Evolutionary conservation across 305 asterid species (phyloP).

Genomic region (Rubia tinctorum): DNA sequence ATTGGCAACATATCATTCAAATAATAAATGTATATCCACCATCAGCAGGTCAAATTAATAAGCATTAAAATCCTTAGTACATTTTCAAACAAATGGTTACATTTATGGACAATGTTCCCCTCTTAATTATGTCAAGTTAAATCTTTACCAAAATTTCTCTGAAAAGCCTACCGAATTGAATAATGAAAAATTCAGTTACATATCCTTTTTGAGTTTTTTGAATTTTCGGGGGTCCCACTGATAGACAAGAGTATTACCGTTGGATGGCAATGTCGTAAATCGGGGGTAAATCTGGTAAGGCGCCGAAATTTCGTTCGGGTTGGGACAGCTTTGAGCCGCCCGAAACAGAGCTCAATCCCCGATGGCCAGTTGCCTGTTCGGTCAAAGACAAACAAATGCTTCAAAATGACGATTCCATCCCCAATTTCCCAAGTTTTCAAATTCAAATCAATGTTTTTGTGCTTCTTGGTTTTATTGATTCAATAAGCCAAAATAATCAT

Average conservation of each 20-base stretch:
- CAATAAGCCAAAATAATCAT: not conserved
- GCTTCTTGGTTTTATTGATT: not conserved
- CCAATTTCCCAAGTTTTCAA: slow-evolving; percentile 24
- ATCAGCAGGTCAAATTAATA: not conserved
- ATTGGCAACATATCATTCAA: not conserved
- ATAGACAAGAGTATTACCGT: slow-evolving; percentile 24
- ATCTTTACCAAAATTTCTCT: not conserved
- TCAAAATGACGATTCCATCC: slow-evolving; percentile 33
- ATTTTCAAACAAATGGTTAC: not conserved
- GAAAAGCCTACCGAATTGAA: not conserved
- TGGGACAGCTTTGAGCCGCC: slow-evolving; percentile 32
- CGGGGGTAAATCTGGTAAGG: slow-evolving; percentile 20
- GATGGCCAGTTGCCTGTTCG: slow-evolving; percentile 9
- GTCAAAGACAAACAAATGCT: slow-evolving; percentile 24
- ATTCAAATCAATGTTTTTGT: slow-evolving; percentile 20
- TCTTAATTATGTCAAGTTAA: not conserved
- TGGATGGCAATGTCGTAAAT: slow-evolving; percentile 26
- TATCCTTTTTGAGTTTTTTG: slow-evolving; percentile 1
- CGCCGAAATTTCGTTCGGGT: slow-evolving; percentile 24
- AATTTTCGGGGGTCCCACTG: slow-evolving; percentile 21
- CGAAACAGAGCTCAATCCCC: slow-evolving; percentile 35
- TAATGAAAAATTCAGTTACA: not conserved
- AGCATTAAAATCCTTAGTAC: not conserved
- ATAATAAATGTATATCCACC: not conserved
- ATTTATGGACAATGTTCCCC: not conserved